Evolutionary conservation across 2,329 filamentous ascomycete genomes (phyloP).

Genomic region (Coniella vitis): DNA sequence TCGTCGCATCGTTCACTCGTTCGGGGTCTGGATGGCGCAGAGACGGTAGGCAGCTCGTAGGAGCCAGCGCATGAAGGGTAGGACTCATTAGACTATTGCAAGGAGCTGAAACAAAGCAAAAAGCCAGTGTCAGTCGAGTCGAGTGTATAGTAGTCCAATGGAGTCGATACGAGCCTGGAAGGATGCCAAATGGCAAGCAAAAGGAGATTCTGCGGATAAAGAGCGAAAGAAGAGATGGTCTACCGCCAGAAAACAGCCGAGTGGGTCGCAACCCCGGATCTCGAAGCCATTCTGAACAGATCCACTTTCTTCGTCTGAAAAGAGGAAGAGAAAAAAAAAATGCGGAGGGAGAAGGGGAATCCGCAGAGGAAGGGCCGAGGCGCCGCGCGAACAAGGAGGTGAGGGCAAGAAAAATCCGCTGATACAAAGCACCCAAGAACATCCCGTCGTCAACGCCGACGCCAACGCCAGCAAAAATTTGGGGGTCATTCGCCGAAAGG

Average conservation of each 20-base stretch:
- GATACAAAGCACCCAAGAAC: background rate
- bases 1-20: constrained; percentile 6
- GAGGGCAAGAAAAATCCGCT: background rate
- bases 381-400: background rate
- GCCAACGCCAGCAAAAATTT: too few relatives aligned
- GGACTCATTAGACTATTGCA: constrained; percentile 7
- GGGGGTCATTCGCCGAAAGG: background rate
- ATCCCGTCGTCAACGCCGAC: background rate
- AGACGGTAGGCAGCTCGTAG: constrained; percentile 14
- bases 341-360: background rate
- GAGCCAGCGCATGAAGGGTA: constrained; percentile 1
- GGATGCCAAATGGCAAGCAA: background rate
- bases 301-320: background rate
- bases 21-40: constrained; percentile 8
- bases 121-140: too few relatives aligned
- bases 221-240: background rate
- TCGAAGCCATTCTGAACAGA: constrained; percentile 1
- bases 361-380: background rate
- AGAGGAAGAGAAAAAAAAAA: background rate
- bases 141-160: too few relatives aligned
- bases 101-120: background rate
- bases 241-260: background rate
- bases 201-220: background rate
- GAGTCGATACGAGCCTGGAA: too few relatives aligned
- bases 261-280: background rate